Conservation (phyloP, 768 basidiomycete genomes). For the Boletus coccyginus region DNA sequence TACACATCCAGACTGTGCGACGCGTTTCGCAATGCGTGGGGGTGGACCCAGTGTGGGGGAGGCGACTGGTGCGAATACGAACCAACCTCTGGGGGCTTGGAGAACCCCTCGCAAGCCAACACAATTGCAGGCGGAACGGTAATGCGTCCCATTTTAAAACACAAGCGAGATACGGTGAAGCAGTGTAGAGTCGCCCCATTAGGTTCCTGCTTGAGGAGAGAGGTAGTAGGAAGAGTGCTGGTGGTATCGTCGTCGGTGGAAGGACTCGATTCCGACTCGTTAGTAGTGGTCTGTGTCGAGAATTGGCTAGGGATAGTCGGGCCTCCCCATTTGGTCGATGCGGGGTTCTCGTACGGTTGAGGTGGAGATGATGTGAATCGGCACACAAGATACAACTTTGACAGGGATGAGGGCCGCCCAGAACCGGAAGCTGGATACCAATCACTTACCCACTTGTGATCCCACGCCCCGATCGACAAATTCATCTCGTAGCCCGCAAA, state of each 20-base stretch:
- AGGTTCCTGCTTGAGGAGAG: background rate
- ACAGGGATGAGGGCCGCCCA: background rate
- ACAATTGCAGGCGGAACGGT: constrained; percentile 67
- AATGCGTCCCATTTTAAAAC: constrained; percentile 68
- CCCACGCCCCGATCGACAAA: constrained; percentile 17
- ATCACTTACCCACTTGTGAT: constrained; percentile 16
- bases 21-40: constrained; percentile 4
- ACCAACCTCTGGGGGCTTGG: constrained; percentile 13
- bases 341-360: background rate
- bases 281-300: background rate
- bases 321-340: background rate
- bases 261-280: background rate
- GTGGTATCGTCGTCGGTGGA: background rate
- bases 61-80: constrained; percentile 8
- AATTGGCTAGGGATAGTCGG: background rate
- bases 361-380: constrained; percentile 8
- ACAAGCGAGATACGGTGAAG: constrained; percentile 55
- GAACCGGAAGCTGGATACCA: background rate
- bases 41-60: constrained; percentile 13
- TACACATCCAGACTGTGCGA: constrained; percentile 31
- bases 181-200: constrained; percentile 57
- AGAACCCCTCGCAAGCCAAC: constrained; percentile 55
- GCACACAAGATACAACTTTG: constrained; percentile 16
- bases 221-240: background rate
- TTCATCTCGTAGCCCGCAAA: constrained; percentile 14